Evolutionary conservation across 2,329 filamentous ascomycete genomes (phyloP).

Genomic region (Shiraia sp.): DNA sequence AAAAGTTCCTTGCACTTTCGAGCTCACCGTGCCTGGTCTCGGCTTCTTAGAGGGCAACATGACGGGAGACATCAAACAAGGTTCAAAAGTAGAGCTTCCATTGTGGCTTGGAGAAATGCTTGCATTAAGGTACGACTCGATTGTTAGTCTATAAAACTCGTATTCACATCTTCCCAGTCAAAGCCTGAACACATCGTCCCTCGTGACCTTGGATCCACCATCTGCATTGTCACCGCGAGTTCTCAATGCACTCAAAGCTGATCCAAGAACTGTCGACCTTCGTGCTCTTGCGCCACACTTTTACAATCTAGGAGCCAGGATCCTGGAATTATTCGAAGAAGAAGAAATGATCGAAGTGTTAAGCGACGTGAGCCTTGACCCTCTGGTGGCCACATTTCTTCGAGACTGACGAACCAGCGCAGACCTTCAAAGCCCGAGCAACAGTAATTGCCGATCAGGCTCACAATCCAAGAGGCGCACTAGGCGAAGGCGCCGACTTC

Average conservation of each 20-base stretch:
- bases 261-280: conserved; percentile 82
- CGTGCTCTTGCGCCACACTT: conserved; percentile 84
- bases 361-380: conserved; percentile 43
- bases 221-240: conserved; percentile 76
- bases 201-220: conserved; percentile 78
- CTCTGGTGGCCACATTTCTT: too few species aligned
- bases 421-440: conserved; percentile 81
- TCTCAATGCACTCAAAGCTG: conserved; percentile 86
- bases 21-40: conserved; percentile 82
- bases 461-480: conserved; percentile 75
- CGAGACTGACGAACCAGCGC: neutral
- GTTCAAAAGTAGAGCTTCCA: conserved; percentile 80
- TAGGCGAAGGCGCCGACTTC: conserved; percentile 74
- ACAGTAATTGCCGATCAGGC: conserved; percentile 86
- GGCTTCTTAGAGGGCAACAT: conserved; percentile 89
- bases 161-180: conserved; percentile 16
- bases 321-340: conserved; percentile 90
- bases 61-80: conserved; percentile 71
- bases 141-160: neutral
- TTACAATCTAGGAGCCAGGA: conserved; percentile 80
- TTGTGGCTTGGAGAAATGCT: conserved; percentile 97
- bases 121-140: conserved; percentile 61
- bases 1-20: conserved; percentile 96
- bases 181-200: conserved; percentile 40
- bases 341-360: conserved; percentile 71